These are phyloP conservation scores for Ochetophila trinervis DNA, from an alignment of 306 rosid species.

Conservation along the genomic window DNA sequence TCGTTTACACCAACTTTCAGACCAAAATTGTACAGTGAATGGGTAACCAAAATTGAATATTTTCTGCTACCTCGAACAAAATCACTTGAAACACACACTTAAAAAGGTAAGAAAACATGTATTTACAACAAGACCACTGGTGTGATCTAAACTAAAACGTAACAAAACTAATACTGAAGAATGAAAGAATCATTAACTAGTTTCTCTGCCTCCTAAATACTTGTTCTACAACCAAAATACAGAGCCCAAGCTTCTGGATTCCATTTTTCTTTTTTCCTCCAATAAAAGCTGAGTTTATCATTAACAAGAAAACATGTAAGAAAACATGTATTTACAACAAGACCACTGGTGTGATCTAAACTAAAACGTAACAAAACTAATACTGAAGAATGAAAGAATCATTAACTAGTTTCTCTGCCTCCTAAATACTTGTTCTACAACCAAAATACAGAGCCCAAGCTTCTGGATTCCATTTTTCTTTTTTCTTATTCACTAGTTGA, in stretches of 20 bases:
- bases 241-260: constrained; percentile 1
- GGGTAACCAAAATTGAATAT: neutral
- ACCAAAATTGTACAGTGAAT: neutral
- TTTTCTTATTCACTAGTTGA: constrained; percentile 45
- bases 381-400: constrained; percentile 73
- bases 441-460: neutral
- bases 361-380: constrained; percentile 28
- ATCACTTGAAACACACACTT: neutral
- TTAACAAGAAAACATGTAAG: too few species aligned
- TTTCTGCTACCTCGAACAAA: neutral
- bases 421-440: constrained; percentile 6
- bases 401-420: constrained; percentile 9
- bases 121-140: constrained; percentile 25
- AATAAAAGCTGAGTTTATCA: too few species aligned
- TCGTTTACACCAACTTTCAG: neutral
- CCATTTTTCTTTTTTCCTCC: neutral
- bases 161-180: constrained; percentile 44
- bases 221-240: constrained; percentile 2
- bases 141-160: neutral
- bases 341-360: neutral
- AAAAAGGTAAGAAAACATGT: constrained; percentile 20
- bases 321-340: constrained; percentile 37
- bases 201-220: neutral
- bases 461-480: neutral
- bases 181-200: constrained; percentile 59